Evolutionary conservation across 2,329 filamentous ascomycete species (phyloP).

Genomic region (Drechslerella coelobrocha): DNA sequence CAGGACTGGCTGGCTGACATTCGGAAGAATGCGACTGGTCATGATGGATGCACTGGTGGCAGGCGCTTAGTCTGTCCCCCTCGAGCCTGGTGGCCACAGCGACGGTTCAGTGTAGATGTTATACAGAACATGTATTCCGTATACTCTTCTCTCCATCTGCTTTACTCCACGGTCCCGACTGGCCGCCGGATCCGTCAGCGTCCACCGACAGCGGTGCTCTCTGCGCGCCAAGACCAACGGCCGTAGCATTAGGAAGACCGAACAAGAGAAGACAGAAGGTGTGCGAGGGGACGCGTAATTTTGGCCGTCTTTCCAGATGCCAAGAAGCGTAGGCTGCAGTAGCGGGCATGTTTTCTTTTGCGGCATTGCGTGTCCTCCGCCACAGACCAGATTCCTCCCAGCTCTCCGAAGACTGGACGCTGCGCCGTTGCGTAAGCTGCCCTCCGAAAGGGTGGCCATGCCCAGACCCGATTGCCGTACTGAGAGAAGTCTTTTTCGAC

Average conservation of each 20-base stretch:
- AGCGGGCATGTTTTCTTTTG: constrained; percentile 40
- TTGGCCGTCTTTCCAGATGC: constrained; percentile 36
- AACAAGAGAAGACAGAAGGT: constrained; percentile 8
- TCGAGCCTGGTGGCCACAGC: background rate
- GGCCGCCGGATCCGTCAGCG: background rate
- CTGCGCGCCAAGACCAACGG: too few relatives aligned
- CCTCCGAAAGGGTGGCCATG: constrained; percentile 29
- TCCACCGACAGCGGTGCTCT: too few relatives aligned
- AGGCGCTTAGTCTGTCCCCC: background rate
- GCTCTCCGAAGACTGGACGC: constrained; percentile 9
- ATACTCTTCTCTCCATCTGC: too few relatives aligned
- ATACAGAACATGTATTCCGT: too few relatives aligned
- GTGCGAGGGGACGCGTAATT: constrained; percentile 48
- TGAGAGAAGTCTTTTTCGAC: too few relatives aligned
- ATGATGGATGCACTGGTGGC: too few relatives aligned
- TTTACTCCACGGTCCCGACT: background rate
- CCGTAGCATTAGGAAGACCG: too few relatives aligned
- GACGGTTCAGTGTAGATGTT: too few relatives aligned
- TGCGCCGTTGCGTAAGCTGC: constrained; percentile 50
- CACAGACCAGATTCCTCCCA: constrained; percentile 26
- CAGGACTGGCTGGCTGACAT: background rate
- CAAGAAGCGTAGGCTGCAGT: constrained; percentile 50
- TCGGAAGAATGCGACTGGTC: constrained; percentile 3
- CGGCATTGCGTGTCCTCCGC: constrained; percentile 50
- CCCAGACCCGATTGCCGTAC: constrained; percentile 6